Evolutionary conservation across 768 basidiomycete species (phyloP).

Genomic region (Suillus lakei): DNA sequence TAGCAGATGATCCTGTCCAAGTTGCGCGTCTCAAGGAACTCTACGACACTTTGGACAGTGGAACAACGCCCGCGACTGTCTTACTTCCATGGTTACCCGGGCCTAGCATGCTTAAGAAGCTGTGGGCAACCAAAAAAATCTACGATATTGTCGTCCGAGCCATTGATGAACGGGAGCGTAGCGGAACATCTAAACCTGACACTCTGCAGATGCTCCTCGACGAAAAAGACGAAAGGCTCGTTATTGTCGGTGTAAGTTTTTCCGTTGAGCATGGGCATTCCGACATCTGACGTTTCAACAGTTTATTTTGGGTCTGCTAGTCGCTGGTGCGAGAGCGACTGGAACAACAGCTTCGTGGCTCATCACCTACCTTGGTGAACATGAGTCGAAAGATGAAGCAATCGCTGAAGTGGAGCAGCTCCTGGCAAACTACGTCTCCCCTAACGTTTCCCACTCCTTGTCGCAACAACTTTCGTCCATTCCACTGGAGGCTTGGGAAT

Average conservation of each 20-base stretch:
- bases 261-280: constrained; percentile 7
- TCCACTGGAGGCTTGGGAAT: constrained; percentile 74
- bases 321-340: constrained; percentile 81
- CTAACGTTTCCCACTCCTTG: constrained; percentile 36
- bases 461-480: constrained; percentile 57
- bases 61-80: constrained; percentile 74
- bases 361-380: constrained; percentile 70
- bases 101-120: constrained; percentile 71
- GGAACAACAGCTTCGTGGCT: constrained; percentile 84
- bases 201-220: constrained; percentile 79
- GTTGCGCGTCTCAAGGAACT: constrained; percentile 66
- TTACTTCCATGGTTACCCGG: constrained; percentile 80
- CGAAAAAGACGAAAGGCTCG: constrained; percentile 65
- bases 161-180: constrained; percentile 60
- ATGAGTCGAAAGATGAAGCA: constrained; percentile 72
- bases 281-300: constrained; percentile 37
- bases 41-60: constrained; percentile 70
- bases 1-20: constrained; percentile 64
- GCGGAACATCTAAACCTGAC: constrained; percentile 63
- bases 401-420: constrained; percentile 61
- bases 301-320: constrained; percentile 84
- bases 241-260: constrained; percentile 68
- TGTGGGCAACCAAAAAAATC: constrained; percentile 75
- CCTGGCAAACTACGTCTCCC: constrained; percentile 45
- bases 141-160: constrained; percentile 68